Percentiles rank a stretch among this genome's conserved stretches.
Conservation (phyloP, 2,329 filamentous ascomycete genomes). For the Hypocrella siamensis region DNA sequence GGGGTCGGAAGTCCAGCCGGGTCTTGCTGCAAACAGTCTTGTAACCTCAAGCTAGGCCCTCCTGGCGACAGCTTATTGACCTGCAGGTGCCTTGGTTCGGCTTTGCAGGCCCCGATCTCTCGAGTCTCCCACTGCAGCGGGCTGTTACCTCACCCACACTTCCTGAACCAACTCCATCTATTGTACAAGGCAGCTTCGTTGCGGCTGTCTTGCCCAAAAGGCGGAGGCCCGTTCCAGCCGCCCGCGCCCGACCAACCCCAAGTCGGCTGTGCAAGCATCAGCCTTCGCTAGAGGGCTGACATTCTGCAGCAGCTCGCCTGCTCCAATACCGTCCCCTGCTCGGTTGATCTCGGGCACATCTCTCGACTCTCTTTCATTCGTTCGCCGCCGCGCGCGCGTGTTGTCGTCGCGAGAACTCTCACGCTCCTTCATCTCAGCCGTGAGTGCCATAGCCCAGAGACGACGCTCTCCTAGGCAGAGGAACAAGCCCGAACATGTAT, state of each 20-base stretch:
- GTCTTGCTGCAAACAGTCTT: too few relatives aligned
- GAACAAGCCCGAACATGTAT: slow-evolving; percentile 49
- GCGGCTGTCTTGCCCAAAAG: slow-evolving; percentile 25
- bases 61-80: slow-evolving; percentile 25
- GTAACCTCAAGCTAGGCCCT: too few relatives aligned
- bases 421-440: background rate
- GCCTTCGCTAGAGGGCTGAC: slow-evolving; percentile 16
- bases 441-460: too few relatives aligned
- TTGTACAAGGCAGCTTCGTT: slow-evolving; percentile 27
- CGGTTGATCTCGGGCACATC: slow-evolving; percentile 3
- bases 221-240: slow-evolving; percentile 15
- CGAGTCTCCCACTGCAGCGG: slow-evolving; percentile 21
- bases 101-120: slow-evolving; percentile 23
- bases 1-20: too few relatives aligned
- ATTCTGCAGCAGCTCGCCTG: slow-evolving; percentile 11
- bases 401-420: slow-evolving; percentile 1
- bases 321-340: slow-evolving; percentile 4
- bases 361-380: slow-evolving; percentile 7
- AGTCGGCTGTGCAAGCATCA: slow-evolving; percentile 13
- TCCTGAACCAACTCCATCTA: slow-evolving; percentile 41
- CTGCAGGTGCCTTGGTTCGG: slow-evolving; percentile 44
- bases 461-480: slow-evolving; percentile 12
- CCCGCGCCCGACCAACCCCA: slow-evolving; percentile 30
- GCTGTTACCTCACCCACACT: slow-evolving; percentile 45
- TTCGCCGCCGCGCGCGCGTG: slow-evolving; percentile 3